Evolutionary conservation across 495 filamentous ascomycete species (phyloP).

Genomic region (Penicillium canescens): DNA sequence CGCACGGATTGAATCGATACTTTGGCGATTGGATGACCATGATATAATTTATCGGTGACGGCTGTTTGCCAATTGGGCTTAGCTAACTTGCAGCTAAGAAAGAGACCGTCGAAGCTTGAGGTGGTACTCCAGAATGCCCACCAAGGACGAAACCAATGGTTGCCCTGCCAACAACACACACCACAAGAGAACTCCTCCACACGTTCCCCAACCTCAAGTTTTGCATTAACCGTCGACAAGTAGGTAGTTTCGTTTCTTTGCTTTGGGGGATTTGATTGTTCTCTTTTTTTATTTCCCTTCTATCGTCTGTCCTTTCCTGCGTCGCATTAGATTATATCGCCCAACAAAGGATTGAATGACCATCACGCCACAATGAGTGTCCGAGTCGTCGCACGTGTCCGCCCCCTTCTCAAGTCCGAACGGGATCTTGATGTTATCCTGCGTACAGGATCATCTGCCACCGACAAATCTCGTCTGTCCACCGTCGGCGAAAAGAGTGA

Average conservation of each 20-base stretch:
- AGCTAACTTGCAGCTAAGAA: neutral
- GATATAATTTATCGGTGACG: too few species aligned
- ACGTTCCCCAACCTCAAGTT: conserved; percentile 13
- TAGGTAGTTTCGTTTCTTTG: conserved; percentile 18
- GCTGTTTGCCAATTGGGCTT: too few species aligned
- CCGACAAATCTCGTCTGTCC: conserved; percentile 25
- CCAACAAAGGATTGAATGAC: conserved; percentile 16
- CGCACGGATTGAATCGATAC: too few species aligned
- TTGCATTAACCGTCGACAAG: conserved; percentile 22
- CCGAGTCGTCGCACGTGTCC: conserved; percentile 84
- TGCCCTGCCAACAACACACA: conserved; percentile 37
- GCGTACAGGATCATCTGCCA: conserved; percentile 45
- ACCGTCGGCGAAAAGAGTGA: conserved; percentile 22
- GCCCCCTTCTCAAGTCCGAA: conserved; percentile 83
- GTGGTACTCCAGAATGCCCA: neutral
- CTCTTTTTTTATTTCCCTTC: conserved; percentile 9
- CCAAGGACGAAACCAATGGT: conserved; percentile 21
- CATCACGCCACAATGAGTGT: conserved; percentile 53
- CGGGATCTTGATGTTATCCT: conserved; percentile 83
- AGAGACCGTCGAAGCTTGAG: neutral
- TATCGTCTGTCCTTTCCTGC: conserved; percentile 6
- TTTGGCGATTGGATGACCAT: too few species aligned
- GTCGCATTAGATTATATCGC: conserved; percentile 2
- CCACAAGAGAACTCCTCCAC: conserved; percentile 20
- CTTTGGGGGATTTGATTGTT: conserved; percentile 17